A percentile compares a stretch with the other conserved stretches of the same genome.
Evolutionary conservation across 129 eudicot genomes (phyloP).

Genomic region (sunflower (Helianthus annuus)): HanXRQr2.0-SUNRISE NC_035438.2:2944413-2944912

Average conservation of each 20-base stretch:
- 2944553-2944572: slow-evolving; percentile 56
- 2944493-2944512: slow-evolving; percentile 57
- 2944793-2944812: slow-evolving; percentile 53
- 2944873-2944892: not conserved
- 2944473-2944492: slow-evolving; percentile 49
- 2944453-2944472: slow-evolving; percentile 47
- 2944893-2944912: slow-evolving; percentile 22
- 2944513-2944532: slow-evolving; percentile 24
- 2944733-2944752: slow-evolving; percentile 65
- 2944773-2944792: slow-evolving; percentile 43
- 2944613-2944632: slow-evolving; percentile 42
- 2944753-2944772: slow-evolving; percentile 43
- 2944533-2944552: slow-evolving; percentile 35
- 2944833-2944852: not conserved
- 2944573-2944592: slow-evolving; percentile 39
- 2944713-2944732: slow-evolving; percentile 34
- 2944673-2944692: slow-evolving; percentile 24
- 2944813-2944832: slow-evolving; percentile 11
- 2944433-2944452: slow-evolving; percentile 49
- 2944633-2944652: slow-evolving; percentile 46
- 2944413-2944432: slow-evolving; percentile 59
- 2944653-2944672: slow-evolving; percentile 29
- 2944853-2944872: no score
- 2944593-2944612: slow-evolving; percentile 32
- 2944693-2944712: slow-evolving; percentile 13